Conservation (phyloP, 2,329 filamentous ascomycete genomes). For the Xylariaceae sp. region DNA sequence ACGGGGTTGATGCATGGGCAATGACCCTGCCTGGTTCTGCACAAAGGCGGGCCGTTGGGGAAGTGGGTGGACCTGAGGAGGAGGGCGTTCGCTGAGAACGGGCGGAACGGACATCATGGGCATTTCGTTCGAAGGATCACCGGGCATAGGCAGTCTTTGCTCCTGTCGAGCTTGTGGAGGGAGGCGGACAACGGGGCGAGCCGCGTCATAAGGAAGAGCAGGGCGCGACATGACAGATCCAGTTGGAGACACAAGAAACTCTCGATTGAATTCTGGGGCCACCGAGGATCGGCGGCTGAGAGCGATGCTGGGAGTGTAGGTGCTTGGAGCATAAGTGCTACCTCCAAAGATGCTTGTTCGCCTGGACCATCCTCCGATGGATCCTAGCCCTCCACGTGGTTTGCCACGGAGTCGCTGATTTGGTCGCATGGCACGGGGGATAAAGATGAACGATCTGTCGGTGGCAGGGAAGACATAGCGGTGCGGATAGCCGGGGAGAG, state of each 20-base stretch:
- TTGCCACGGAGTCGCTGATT: conserved; percentile 79
- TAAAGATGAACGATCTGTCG: conserved; percentile 96
- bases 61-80: conserved; percentile 57
- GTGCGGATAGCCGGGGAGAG: conserved; percentile 73
- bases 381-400: conserved; percentile 69
- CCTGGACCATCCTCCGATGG: conserved; percentile 66
- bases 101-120: conserved; percentile 29
- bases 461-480: conserved; percentile 88
- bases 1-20: conserved; percentile 88
- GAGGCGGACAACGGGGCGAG: conserved; percentile 76
- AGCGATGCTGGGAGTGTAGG: conserved; percentile 83
- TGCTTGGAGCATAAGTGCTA: conserved; percentile 65
- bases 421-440: conserved; percentile 86
- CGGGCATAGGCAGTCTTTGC: conserved; percentile 26
- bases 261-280: conserved; percentile 63
- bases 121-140: conserved; percentile 22
- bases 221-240: conserved; percentile 73
- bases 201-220: conserved; percentile 57
- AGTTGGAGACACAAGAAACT: conserved; percentile 76
- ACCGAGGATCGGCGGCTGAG: conserved; percentile 86
- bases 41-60: conserved; percentile 58
- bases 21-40: conserved; percentile 51
- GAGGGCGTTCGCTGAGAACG: conserved; percentile 52
- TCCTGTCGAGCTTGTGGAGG: conserved; percentile 57
- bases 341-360: conserved; percentile 79